Percentiles rank a stretch among this genome's conserved stretches.
Conservation (phyloP, 2,329 filamentous ascomycete genomes). For the Salinomyces thailandicus region DNA sequence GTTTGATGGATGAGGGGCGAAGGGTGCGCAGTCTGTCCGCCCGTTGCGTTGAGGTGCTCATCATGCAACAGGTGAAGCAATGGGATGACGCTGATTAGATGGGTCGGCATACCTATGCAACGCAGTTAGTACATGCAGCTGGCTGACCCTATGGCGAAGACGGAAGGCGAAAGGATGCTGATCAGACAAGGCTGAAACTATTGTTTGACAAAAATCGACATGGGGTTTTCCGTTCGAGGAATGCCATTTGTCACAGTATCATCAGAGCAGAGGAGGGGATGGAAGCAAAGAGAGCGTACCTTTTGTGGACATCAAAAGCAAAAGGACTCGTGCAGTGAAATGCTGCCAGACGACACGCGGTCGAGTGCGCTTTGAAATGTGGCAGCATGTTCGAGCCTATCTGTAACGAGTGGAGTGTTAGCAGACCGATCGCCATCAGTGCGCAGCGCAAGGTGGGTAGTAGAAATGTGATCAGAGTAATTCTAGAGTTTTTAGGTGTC, state of each 20-base stretch:
- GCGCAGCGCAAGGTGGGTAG: conserved; percentile 2
- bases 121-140: conserved; percentile 9
- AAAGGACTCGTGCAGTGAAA: background rate
- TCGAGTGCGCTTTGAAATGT: background rate
- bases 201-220: conserved; percentile 51
- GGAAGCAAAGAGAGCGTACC: conserved; percentile 7
- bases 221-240: conserved; percentile 55
- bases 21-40: conserved; percentile 53
- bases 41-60: conserved; percentile 56
- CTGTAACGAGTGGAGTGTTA: background rate
- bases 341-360: background rate
- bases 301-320: conserved; percentile 6
- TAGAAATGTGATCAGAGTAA: conserved; percentile 39
- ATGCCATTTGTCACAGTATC: conserved; percentile 57
- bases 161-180: conserved; percentile 16
- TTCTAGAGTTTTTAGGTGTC: conserved; percentile 43
- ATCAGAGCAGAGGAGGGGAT: conserved; percentile 36
- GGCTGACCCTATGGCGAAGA: conserved; percentile 17
- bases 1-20: conserved; percentile 40
- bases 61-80: conserved; percentile 34
- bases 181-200: conserved; percentile 63
- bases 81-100: background rate
- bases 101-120: background rate
- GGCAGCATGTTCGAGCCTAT: background rate
- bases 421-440: too few relatives aligned